phyloP scores from a whole-genome alignment of 306 rosid genomes.

The Sechiopsis laciniata region DNA sequence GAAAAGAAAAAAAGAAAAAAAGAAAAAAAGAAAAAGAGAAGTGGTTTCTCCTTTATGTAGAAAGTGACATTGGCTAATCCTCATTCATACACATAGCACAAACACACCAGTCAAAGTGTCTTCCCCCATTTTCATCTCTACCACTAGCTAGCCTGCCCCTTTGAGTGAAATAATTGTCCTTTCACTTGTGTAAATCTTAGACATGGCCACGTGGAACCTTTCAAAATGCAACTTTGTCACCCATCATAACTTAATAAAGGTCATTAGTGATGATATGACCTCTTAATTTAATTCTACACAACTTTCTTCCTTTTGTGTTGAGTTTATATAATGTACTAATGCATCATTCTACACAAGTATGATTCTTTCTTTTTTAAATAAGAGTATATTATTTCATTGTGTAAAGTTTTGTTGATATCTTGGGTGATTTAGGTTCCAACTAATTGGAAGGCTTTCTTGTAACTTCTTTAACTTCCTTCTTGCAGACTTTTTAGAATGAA shows the following conservation, averaged over 20 bases:
- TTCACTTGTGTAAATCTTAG: slow-evolving; percentile 23
- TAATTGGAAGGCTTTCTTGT: no score
- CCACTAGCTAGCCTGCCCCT: slow-evolving; percentile 29
- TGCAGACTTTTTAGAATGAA: no score
- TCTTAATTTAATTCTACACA: neutral
- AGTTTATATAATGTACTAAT: no score
- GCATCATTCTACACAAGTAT: no score
- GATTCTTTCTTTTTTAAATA: no score
- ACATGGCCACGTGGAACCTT: slow-evolving; percentile 44
- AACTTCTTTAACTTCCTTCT: no score
- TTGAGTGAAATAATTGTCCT: slow-evolving; percentile 56
- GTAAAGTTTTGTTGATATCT: no score
- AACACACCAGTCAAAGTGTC: slow-evolving; percentile 26
- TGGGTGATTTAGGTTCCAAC: no score
- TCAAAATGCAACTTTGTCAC: neutral
- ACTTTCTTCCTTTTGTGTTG: no score
- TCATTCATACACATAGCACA: neutral
- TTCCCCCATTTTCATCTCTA: slow-evolving; percentile 27
- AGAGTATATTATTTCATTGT: no score
- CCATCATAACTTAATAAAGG: neutral
- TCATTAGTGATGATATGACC: neutral
- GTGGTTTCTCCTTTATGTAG: slow-evolving; percentile 51
- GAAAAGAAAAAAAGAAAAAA: no score
- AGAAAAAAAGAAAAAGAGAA: neutral
- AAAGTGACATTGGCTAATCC: slow-evolving; percentile 44